Percentiles rank a stretch among this genome's conserved stretches.
Evolutionary conservation across 2,329 filamentous ascomycete genomes (phyloP).

Genomic region (Colletotrichum echinochloae): DNA sequence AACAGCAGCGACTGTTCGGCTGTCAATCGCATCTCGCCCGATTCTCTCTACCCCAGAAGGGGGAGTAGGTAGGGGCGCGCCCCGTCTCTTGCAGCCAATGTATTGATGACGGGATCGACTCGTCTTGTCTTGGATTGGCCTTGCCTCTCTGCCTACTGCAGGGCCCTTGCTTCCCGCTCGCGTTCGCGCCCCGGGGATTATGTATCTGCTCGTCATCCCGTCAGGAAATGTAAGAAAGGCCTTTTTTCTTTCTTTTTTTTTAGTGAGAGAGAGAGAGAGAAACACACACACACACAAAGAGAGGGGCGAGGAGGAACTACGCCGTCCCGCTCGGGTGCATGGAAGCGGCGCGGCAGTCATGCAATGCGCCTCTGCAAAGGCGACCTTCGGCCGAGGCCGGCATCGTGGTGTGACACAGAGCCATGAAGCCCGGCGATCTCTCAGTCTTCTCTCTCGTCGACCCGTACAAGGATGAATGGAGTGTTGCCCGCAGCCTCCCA

Average conservation of each 20-base stretch:
- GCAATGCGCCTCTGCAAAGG: constrained; percentile 20
- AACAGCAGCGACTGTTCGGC: not conserved
- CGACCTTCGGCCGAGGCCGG: constrained; percentile 34
- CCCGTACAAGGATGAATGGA: not conserved
- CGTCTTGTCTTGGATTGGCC: constrained; percentile 10
- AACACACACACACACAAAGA: too few species aligned
- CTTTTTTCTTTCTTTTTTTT: not conserved
- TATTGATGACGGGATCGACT: constrained; percentile 7
- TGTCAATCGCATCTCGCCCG: not conserved
- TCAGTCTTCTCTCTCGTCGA: constrained; percentile 3
- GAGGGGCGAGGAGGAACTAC: too few species aligned
- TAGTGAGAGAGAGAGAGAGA: too few species aligned
- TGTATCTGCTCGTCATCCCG: not conserved
- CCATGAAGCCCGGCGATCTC: constrained; percentile 3
- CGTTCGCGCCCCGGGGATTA: not conserved
- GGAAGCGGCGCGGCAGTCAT: constrained; percentile 5
- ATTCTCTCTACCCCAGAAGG: not conserved
- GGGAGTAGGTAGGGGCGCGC: too few species aligned
- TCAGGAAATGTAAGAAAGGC: too few species aligned
- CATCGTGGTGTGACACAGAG: constrained; percentile 28
- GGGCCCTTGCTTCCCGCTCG: not conserved
- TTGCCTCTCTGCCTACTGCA: not conserved
- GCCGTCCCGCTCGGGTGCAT: constrained; percentile 7
- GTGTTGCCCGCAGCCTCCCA: not conserved
- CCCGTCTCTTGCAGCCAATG: not conserved